Evolutionary conservation across 2,329 filamentous ascomycete genomes (phyloP).

Genomic region (Triangularia verruculosa): DNA sequence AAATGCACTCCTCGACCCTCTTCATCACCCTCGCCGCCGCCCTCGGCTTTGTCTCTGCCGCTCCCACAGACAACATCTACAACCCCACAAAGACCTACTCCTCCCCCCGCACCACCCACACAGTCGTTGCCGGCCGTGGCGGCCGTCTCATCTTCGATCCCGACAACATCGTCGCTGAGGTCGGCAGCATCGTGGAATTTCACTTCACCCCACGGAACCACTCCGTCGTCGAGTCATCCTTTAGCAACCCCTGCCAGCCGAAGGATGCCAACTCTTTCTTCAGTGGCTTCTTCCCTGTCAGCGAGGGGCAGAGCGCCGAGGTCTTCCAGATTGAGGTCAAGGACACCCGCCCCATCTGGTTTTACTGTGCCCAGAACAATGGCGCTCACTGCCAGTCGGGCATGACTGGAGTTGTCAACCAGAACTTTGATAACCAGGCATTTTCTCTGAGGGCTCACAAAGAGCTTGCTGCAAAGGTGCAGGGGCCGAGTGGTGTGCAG

Average conservation of each 20-base stretch:
- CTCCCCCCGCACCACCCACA: slow-evolving; percentile 43
- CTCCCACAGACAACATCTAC: slow-evolving; percentile 33
- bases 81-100: slow-evolving; percentile 34
- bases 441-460: slow-evolving; percentile 38
- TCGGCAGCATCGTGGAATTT: slow-evolving; percentile 53
- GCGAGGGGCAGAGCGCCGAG: slow-evolving; percentile 31
- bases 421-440: slow-evolving; percentile 40
- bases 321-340: slow-evolving; percentile 46
- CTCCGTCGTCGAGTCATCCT: slow-evolving; percentile 40
- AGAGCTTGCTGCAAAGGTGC: slow-evolving; percentile 35
- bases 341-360: slow-evolving; percentile 43
- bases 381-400: slow-evolving; percentile 47
- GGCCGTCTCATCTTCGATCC: slow-evolving; percentile 48
- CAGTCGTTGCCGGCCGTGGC: slow-evolving; percentile 43
- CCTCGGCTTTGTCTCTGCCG: slow-evolving; percentile 27
- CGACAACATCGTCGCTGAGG: slow-evolving; percentile 45
- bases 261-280: slow-evolving; percentile 40
- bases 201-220: slow-evolving; percentile 53
- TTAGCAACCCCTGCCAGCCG: slow-evolving; percentile 38
- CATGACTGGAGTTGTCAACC: slow-evolving; percentile 50
- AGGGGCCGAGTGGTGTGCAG: slow-evolving; percentile 32
- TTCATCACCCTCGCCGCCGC: slow-evolving; percentile 29
- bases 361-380: slow-evolving; percentile 42
- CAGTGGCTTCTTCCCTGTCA: slow-evolving; percentile 43
- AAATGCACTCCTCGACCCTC: slow-evolving; percentile 8